Percentiles rank a stretch among this genome's conserved stretches.
phyloP scores from a whole-genome alignment of 2,329 filamentous ascomycete genomes.

The Fusarium euwallaceae region DNA sequence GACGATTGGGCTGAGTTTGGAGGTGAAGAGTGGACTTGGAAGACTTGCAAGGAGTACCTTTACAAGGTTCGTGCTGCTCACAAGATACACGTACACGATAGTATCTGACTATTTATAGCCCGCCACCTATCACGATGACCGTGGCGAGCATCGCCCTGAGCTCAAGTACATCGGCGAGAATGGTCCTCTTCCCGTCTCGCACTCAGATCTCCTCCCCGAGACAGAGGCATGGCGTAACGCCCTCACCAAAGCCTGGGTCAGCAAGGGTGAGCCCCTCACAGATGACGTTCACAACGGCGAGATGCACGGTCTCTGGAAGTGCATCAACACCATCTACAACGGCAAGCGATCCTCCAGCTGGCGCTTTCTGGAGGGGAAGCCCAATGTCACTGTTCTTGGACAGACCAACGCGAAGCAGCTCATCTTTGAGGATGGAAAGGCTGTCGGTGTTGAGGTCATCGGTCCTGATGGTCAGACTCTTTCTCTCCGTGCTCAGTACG shows the following conservation, averaged over 20 bases:
- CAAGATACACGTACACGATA: not conserved
- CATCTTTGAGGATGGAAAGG: conserved; percentile 62
- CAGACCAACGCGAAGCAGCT: conserved; percentile 64
- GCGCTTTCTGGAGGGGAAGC: conserved; percentile 64
- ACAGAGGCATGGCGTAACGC: conserved; percentile 64
- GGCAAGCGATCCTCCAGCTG: conserved; percentile 67
- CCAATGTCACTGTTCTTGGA: conserved; percentile 66
- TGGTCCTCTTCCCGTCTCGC: conserved; percentile 67
- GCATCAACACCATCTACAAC: conserved; percentile 69
- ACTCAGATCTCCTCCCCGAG: conserved; percentile 67
- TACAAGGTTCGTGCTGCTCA: conserved; percentile 54
- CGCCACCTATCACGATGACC: conserved; percentile 70
- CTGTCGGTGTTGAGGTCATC: conserved; percentile 62
- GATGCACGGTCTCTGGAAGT: conserved; percentile 66
- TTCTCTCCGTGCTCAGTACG: conserved; percentile 61
- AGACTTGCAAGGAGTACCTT: conserved; percentile 63
- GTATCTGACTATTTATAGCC: conserved; percentile 35
- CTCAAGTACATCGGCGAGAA: conserved; percentile 64
- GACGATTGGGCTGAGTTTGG: conserved; percentile 80
- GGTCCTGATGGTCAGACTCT: conserved; percentile 53
- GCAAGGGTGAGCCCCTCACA: conserved; percentile 62
- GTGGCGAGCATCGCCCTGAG: conserved; percentile 57
- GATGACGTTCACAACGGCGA: conserved; percentile 69
- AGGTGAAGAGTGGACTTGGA: conserved; percentile 73
- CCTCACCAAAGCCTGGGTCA: conserved; percentile 65